Conservation (phyloP, 768 basidiomycete species). For the Mycena epipterygia region DNA sequence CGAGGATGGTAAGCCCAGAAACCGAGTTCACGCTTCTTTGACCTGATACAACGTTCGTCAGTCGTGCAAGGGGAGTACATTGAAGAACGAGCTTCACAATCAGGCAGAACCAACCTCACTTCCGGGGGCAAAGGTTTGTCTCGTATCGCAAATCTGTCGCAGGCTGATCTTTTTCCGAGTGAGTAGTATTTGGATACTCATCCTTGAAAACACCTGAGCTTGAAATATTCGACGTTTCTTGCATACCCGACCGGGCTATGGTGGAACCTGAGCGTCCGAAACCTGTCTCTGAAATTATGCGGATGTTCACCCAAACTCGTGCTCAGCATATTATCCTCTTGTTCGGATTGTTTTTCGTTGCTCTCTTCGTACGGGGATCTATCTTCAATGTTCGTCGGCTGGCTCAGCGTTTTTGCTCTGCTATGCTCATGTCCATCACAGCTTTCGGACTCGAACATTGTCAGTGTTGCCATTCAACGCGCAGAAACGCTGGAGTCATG, state of each 20-base stretch:
- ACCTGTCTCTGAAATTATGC: background rate
- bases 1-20: no score
- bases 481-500: slow-evolving; percentile 9
- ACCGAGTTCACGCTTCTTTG: no score
- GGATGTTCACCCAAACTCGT: background rate
- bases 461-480: background rate
- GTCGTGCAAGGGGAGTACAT: no score
- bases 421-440: background rate
- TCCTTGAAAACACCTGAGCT: background rate
- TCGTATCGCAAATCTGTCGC: no score
- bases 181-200: no score
- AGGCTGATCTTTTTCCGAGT: no score
- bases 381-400: background rate
- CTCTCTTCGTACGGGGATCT: background rate
- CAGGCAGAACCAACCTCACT: no score
- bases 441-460: background rate
- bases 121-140: no score
- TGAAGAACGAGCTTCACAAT: no score
- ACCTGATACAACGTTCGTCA: no score
- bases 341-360: background rate
- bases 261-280: background rate
- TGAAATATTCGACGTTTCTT: background rate
- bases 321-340: background rate
- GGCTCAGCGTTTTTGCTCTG: background rate
- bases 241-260: background rate